Percentiles rank a stretch among this genome's conserved stretches.
Conservation (phyloP, 164 flowering plant species). For the Vitis amurensis region DNA sequence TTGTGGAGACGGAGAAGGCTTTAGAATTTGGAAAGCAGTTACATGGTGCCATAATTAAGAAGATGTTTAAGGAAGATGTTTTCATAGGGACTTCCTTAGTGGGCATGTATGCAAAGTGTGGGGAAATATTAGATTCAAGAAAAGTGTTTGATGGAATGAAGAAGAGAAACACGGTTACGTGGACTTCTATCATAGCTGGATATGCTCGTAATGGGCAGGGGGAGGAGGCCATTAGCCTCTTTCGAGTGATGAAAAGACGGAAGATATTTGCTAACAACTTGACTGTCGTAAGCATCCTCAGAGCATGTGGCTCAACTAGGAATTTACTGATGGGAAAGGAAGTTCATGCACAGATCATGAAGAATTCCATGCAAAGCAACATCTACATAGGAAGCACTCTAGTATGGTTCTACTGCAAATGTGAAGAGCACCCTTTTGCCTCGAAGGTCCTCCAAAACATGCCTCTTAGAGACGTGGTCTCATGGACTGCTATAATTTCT, state of each 20-base stretch:
- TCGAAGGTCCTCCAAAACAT: slow-evolving; percentile 56
- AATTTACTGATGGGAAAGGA: slow-evolving; percentile 61
- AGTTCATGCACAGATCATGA: slow-evolving; percentile 73
- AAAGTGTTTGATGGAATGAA: slow-evolving; percentile 63
- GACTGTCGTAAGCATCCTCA: slow-evolving; percentile 71
- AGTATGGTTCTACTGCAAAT: slow-evolving; percentile 83
- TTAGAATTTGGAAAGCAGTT: slow-evolving; percentile 66
- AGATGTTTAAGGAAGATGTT: slow-evolving; percentile 53
- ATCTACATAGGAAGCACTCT: slow-evolving; percentile 68
- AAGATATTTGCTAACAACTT: slow-evolving; percentile 52
- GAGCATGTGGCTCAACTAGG: slow-evolving; percentile 69
- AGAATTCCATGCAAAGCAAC: slow-evolving; percentile 41
- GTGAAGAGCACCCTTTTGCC: slow-evolving; percentile 47
- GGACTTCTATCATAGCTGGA: slow-evolving; percentile 87
- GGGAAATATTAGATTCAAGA: slow-evolving; percentile 50
- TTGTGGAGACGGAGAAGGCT: slow-evolving; percentile 67
- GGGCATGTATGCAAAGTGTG: slow-evolving; percentile 80
- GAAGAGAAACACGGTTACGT: slow-evolving; percentile 69
- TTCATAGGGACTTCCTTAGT: slow-evolving; percentile 68
- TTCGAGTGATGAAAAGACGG: slow-evolving; percentile 65
- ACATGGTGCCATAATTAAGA: slow-evolving; percentile 66
- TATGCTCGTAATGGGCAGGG: slow-evolving; percentile 76
- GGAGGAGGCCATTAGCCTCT: slow-evolving; percentile 66
- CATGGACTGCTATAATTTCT: slow-evolving; percentile 89
- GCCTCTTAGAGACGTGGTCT: slow-evolving; percentile 75